Percentiles rank a stretch among this genome's conserved stretches.
Evolutionary conservation across 2,329 filamentous ascomycete genomes (phyloP).

Genomic region (Sarocladium kiliense): DNA sequence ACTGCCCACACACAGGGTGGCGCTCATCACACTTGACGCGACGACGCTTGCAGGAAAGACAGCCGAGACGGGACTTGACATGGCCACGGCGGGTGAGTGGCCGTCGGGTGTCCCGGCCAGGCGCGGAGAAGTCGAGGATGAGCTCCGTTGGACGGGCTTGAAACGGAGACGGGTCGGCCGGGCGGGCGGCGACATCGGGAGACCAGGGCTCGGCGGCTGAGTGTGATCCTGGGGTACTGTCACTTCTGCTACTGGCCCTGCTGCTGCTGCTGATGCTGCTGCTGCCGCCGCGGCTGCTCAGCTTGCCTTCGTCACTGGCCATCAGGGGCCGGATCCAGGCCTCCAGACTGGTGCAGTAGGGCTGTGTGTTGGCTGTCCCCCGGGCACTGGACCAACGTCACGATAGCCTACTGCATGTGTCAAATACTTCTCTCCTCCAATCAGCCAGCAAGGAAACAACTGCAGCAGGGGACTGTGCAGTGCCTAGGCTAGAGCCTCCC

Average conservation of each 20-base stretch:
- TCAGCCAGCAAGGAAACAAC: no score
- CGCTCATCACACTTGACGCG: conserved; percentile 25
- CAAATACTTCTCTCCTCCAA: no score
- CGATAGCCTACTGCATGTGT: no score
- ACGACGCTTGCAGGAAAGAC: conserved; percentile 17
- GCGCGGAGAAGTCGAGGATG: conserved; percentile 7
- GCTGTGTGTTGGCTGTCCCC: no score
- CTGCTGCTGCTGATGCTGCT: background rate
- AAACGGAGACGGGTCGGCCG: background rate
- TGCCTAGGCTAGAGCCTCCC: no score
- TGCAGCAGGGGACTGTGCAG: no score
- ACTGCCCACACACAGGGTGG: conserved; percentile 18
- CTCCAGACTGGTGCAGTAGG: background rate
- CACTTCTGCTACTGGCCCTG: background rate
- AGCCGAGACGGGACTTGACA: conserved; percentile 17
- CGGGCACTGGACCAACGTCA: no score
- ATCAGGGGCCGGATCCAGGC: background rate
- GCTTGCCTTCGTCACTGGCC: background rate
- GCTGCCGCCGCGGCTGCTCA: background rate
- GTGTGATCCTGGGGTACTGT: background rate
- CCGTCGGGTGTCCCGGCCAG: background rate
- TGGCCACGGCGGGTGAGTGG: conserved; percentile 5
- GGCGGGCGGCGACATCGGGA: background rate
- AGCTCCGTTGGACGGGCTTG: background rate
- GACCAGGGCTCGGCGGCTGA: background rate